phyloP scores from a whole-genome alignment of 768 basidiomycete genomes.

The Podaxis sp. region DNA sequence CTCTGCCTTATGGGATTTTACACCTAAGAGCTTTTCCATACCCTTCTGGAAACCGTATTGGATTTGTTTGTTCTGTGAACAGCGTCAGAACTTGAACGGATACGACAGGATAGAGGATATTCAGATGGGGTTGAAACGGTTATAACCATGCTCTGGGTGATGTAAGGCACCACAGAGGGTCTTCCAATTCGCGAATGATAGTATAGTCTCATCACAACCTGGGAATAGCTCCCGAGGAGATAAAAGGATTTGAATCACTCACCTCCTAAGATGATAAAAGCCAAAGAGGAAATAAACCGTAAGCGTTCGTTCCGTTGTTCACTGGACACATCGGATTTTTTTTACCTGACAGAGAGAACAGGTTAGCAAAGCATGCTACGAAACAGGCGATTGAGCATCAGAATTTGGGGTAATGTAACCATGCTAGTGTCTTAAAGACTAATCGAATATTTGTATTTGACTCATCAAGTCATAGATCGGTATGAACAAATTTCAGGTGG shows the following conservation, averaged over 20 bases:
- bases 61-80: constrained; percentile 52
- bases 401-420: constrained; percentile 51
- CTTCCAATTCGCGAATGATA: constrained; percentile 73
- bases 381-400: constrained; percentile 18
- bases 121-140: constrained; percentile 77
- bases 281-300: constrained; percentile 7
- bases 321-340: neutral
- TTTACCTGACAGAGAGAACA: constrained; percentile 15
- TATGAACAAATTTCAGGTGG: constrained; percentile 4
- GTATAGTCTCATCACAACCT: constrained; percentile 48
- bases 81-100: neutral
- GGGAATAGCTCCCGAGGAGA: neutral
- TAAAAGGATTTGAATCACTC: constrained; percentile 21
- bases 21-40: constrained; percentile 79
- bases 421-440: constrained; percentile 86
- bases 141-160: constrained; percentile 56
- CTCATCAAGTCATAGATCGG: constrained; percentile 44
- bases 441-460: constrained; percentile 67
- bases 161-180: constrained; percentile 60
- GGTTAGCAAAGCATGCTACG: constrained; percentile 14
- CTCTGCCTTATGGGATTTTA: constrained; percentile 31
- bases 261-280: constrained; percentile 33
- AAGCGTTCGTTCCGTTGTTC: constrained; percentile 12
- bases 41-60: constrained; percentile 79
- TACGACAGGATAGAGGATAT: constrained; percentile 10